These are phyloP conservation scores for Pythium brachiatum DNA, from an alignment of 352 stramenopile genomes.

Conservation along the genomic window DNA sequence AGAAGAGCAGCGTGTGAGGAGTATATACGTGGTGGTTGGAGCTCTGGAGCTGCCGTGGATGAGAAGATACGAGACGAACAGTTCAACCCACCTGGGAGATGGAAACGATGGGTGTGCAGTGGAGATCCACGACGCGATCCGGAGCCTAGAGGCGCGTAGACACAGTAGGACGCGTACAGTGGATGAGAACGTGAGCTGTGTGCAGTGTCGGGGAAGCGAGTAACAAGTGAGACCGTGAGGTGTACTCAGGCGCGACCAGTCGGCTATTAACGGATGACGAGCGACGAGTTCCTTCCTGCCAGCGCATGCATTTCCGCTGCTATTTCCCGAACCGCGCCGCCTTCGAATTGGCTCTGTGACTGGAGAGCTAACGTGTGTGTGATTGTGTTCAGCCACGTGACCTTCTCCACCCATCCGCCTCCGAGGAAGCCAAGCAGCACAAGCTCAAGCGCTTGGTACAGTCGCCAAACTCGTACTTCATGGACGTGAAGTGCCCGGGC, in stretches of 20 bases:
- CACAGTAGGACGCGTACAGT: neutral
- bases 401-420: conserved; percentile 96
- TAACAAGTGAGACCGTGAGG: no score
- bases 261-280: no score
- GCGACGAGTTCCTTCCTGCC: neutral
- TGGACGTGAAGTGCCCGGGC: conserved; percentile 99
- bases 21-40: neutral
- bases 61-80: neutral
- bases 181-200: neutral
- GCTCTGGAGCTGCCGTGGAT: neutral
- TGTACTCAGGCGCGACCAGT: no score
- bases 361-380: conserved; percentile 16
- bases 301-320: neutral
- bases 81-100: neutral
- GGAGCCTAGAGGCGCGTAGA: no score
- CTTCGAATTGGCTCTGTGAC: neutral
- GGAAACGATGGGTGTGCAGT: no score
- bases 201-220: no score
- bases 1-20: neutral
- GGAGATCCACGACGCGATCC: no score
- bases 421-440: conserved; percentile 96
- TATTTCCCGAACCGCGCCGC: neutral
- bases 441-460: conserved; percentile 99
- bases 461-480: conserved; percentile 98
- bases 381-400: conserved; percentile 77